phyloP scores from a whole-genome alignment of 495 filamentous ascomycete genomes.

The Xylaria palmicola region DNA sequence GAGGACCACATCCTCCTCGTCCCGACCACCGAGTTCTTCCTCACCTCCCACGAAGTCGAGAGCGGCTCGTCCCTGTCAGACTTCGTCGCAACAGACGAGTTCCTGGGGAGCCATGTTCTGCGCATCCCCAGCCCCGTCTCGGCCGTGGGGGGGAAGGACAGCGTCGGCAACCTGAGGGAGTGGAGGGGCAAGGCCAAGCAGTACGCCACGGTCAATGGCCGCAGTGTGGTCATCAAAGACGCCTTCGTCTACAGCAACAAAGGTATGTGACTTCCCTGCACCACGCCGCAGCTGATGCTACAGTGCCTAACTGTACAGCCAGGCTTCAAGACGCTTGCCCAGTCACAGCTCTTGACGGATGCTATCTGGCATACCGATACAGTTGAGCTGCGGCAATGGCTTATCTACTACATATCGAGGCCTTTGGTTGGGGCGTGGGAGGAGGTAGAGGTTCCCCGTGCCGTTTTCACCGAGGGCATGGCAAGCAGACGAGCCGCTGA shows the following conservation, averaged over 20 bases:
- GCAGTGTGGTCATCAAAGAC: constrained; percentile 94
- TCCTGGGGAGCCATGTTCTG: constrained; percentile 94
- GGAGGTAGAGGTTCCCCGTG: constrained; percentile 63
- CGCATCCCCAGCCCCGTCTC: constrained; percentile 66
- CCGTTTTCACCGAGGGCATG: constrained; percentile 50
- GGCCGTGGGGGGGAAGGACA: constrained; percentile 65
- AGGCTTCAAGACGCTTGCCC: constrained; percentile 92
- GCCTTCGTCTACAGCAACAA: constrained; percentile 93
- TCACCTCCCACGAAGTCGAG: constrained; percentile 86
- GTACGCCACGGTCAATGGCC: constrained; percentile 86
- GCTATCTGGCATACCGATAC: constrained; percentile 83
- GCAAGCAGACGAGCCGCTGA: constrained; percentile 28
- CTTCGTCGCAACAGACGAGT: constrained; percentile 84
- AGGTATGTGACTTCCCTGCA: constrained; percentile 52
- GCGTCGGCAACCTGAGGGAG: constrained; percentile 72
- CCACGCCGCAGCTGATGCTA: neutral
- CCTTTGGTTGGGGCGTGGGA: constrained; percentile 87
- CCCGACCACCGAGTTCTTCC: constrained; percentile 85
- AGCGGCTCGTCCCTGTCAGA: constrained; percentile 74
- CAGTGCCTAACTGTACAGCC: constrained; percentile 14
- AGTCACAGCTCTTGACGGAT: constrained; percentile 85
- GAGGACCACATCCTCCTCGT: constrained; percentile 94
- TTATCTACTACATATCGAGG: constrained; percentile 93
- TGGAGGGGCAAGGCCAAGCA: constrained; percentile 90
- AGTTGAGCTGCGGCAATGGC: constrained; percentile 82